phyloP scores from a whole-genome alignment of 176 grass and related monocot species.

The Chloris gayana region DNA sequence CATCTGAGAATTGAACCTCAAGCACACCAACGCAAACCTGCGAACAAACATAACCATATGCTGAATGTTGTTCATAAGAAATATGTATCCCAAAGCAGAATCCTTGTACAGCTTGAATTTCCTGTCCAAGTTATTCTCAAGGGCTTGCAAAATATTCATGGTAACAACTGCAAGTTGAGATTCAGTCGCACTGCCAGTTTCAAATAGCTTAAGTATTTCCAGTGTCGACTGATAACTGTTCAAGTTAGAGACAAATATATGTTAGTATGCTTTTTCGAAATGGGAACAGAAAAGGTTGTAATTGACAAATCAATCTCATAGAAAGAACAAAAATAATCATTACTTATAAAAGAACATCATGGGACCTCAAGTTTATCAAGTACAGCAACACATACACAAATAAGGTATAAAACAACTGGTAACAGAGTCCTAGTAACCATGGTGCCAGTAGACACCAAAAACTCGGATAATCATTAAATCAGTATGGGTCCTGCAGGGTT shows the following conservation, averaged over 20 bases:
- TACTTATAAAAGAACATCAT: constrained; percentile 25
- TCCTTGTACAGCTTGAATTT: constrained; percentile 95
- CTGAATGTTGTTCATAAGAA: constrained; percentile 95
- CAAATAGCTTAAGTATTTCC: constrained; percentile 81
- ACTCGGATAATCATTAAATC: not conserved
- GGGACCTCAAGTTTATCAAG: not conserved
- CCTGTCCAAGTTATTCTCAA: constrained; percentile 90
- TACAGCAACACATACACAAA: not conserved
- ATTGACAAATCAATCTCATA: constrained; percentile 20
- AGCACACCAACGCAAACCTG: constrained; percentile 53
- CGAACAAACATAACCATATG: constrained; percentile 93
- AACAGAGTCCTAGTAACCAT: no score
- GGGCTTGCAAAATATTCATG: constrained; percentile 93
- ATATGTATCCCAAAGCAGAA: constrained; percentile 71
- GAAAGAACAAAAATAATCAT: not conserved
- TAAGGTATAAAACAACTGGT: not conserved
- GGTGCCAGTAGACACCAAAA: constrained; percentile 12
- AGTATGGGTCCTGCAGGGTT: not conserved
- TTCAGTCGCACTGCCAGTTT: constrained; percentile 62
- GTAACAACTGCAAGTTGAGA: constrained; percentile 87
- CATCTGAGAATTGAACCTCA: constrained; percentile 3
- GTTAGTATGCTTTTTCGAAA: constrained; percentile 27
- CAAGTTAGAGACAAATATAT: constrained; percentile 29
- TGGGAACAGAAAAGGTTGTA: not conserved
- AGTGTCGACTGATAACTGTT: constrained; percentile 90